phyloP scores from a whole-genome alignment of 495 filamentous ascomycete species.

The Penicillium silybi region DNA sequence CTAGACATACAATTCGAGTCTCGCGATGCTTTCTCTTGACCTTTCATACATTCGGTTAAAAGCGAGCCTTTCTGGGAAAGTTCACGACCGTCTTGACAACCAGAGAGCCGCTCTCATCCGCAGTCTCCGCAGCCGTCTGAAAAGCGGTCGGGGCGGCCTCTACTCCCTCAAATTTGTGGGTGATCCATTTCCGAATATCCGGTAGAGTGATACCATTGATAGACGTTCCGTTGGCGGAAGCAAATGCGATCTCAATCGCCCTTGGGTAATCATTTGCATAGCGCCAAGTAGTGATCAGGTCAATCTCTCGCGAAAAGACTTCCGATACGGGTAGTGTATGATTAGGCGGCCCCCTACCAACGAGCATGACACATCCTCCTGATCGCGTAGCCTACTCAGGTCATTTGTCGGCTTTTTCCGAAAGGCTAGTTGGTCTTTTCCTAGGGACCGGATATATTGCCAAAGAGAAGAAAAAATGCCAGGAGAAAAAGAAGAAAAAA shows the following conservation, averaged over 20 bases:
- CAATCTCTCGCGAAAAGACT: neutral
- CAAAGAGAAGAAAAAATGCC: neutral
- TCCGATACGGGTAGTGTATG: neutral
- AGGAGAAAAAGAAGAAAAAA: neutral
- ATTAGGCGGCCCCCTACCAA: neutral
- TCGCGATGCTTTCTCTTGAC: neutral
- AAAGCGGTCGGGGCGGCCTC: neutral
- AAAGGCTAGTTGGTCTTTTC: neutral
- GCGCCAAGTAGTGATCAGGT: neutral
- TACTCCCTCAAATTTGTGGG: neutral
- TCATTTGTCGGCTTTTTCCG: neutral
- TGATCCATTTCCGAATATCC: neutral
- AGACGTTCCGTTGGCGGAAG: neutral
- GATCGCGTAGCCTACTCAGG: neutral
- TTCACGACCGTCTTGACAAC: neutral
- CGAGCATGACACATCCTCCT: neutral
- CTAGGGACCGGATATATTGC: neutral
- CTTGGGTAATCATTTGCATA: neutral
- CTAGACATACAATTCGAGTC: neutral
- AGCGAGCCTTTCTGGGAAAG: neutral
- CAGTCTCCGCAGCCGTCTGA: neutral
- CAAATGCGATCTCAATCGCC: neutral
- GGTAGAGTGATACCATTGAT: neutral
- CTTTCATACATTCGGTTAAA: neutral
- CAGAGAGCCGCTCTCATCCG: neutral